Base-by-base conservation (phyloP, 2,329 filamentous ascomycete species). In the Colletotrichum spinosum region DNA sequence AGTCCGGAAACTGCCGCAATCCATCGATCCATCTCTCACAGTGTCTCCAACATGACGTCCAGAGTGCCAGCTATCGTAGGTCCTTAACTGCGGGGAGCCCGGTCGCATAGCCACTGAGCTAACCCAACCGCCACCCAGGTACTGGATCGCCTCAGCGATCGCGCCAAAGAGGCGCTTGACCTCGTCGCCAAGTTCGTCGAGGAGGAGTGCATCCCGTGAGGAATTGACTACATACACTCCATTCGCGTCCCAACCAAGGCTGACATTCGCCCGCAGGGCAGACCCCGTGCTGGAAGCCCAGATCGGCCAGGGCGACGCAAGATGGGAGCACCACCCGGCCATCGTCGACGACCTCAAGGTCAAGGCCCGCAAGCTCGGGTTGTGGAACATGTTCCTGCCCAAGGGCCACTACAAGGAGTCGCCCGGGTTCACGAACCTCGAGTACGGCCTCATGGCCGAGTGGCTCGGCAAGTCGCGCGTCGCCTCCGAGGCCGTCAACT, bases 331-430 rank as follows among this genome's bases (percentile, higher is more conserved):
- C 44, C 92, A 97, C 76, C 95, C 96, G 1, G 77, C 84, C 46
- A 85, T 98, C 72, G 87, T 99, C 67, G 96, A 99, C 71, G 90
- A 96, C 60, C 86, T 99, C 72, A 98, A 98, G 86, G 83, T 81
- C 69, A 92, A 94, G 78, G 96, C 95, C 49, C 87, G 85, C 74
- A 86, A 91, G 71, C 86, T 97, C 34, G 96, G 95, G 1, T 84
- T 99, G 50, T 99, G 96, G 96, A 99, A 99, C 81, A 92, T 99
- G 90, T 99, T 99, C 84, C 81, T 99, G 71, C 93, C 96, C 69
- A 95, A 92, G 83, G 94, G 90, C 72, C 94, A 97, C 81, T 98
- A 97, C 86, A 93, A 91, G 78, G 93, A 97, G 82, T 97, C 94
- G 1, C 94, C 95, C 33, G 96, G 96, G 39, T 97, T 93, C 82